phyloP scores from a whole-genome alignment of 2,329 filamentous ascomycete genomes.

The Bretziella fagacearum region DNA sequence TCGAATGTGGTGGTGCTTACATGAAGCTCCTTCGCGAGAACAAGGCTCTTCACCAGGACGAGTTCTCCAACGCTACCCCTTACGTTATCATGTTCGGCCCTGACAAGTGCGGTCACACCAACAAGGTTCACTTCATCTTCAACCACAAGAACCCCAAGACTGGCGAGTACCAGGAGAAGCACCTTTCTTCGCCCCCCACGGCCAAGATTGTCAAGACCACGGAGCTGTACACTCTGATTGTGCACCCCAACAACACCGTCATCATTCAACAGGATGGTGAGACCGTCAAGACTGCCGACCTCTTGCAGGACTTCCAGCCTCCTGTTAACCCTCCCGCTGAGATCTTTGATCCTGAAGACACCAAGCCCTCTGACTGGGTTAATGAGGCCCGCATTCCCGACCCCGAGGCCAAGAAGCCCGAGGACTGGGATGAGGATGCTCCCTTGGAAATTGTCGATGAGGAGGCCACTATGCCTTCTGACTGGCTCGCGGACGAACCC shows the following conservation, averaged over 20 bases:
- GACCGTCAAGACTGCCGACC: conserved; percentile 70
- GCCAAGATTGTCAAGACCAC: conserved; percentile 84
- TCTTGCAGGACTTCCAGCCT: conserved; percentile 85
- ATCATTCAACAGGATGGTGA: conserved; percentile 84
- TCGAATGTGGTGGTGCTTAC: conserved; percentile 97
- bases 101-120: conserved; percentile 97
- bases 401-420: conserved; percentile 86
- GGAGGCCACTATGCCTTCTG: conserved; percentile 76
- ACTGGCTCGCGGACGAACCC: conserved; percentile 90
- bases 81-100: conserved; percentile 99
- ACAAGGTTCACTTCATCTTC: conserved; percentile 98
- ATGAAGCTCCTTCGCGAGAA: conserved; percentile 97
- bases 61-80: conserved; percentile 93
- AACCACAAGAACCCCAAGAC: conserved; percentile 99
- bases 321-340: conserved; percentile 88
- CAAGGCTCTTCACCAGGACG: conserved; percentile 88
- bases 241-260: conserved; percentile 92
- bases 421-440: conserved; percentile 98
- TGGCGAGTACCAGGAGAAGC: conserved; percentile 99
- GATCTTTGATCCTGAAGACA: conserved; percentile 87
- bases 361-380: conserved; percentile 91
- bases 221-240: conserved; percentile 89
- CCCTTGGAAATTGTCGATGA: conserved; percentile 92
- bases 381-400: conserved; percentile 83
- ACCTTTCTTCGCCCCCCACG: conserved; percentile 66